These are phyloP conservation scores for Apium graveolens DNA, from an alignment of 129 eudicot genomes.

Conservation along the genomic window DNA sequence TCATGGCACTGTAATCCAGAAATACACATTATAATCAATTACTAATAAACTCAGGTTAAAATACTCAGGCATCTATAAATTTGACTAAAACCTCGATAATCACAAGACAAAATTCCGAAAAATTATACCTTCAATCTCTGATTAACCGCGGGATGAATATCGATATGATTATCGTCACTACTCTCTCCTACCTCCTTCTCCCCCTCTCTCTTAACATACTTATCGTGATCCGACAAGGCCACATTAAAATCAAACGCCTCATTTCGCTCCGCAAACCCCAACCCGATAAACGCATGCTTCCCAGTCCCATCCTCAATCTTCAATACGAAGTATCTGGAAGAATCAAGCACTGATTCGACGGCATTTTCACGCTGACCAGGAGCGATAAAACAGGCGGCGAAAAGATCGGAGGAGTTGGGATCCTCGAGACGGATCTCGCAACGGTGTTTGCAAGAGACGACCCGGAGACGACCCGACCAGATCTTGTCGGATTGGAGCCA, in stretches of 20 bases:
- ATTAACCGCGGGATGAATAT: constrained; percentile 99
- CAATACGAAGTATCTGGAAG: constrained; percentile 80
- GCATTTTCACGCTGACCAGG: constrained; percentile 83
- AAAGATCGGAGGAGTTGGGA: constrained; percentile 81
- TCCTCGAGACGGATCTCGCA: constrained; percentile 98
- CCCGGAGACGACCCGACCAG: constrained; percentile 98
- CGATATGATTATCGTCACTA: constrained; percentile 48
- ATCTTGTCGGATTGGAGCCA: constrained; percentile 98
- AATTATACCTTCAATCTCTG: constrained; percentile 74
- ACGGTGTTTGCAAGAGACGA: constrained; percentile 65
- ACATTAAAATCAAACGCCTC: constrained; percentile 99
- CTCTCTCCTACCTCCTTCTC: constrained; percentile 61
- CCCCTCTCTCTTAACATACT: constrained; percentile 70
- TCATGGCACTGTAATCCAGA: background rate
- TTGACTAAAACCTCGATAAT: background rate
- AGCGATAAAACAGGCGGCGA: constrained; percentile 79
- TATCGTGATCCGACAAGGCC: constrained; percentile 94
- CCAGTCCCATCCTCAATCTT: constrained; percentile 92
- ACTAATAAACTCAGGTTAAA: background rate
- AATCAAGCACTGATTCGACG: constrained; percentile 86
- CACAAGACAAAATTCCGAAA: background rate
- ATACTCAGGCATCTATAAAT: no score
- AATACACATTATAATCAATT: background rate
- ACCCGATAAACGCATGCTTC: constrained; percentile 83
- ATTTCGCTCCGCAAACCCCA: constrained; percentile 89